Evolutionary conservation across 192 early-diverging fungal species (phyloP).

Genomic region (Coemansia sp.): DNA sequence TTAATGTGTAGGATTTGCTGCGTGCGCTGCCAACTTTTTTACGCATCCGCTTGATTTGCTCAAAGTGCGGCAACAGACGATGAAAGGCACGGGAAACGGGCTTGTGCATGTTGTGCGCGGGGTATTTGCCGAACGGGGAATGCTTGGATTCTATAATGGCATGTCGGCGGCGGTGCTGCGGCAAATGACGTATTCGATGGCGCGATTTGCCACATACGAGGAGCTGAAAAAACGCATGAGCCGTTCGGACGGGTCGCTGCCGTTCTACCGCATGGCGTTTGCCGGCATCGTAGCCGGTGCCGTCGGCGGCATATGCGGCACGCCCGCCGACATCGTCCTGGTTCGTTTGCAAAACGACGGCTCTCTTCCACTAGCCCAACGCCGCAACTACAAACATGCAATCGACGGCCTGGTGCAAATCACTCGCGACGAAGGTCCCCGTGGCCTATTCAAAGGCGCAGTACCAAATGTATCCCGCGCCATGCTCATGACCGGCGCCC

Average conservation of each 20-base stretch:
- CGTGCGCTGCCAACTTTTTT: constrained; percentile 57
- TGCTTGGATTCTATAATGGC: constrained; percentile 66
- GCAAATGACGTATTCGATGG: constrained; percentile 80
- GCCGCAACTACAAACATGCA: constrained; percentile 74
- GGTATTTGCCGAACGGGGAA: constrained; percentile 66
- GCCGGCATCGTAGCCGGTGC: constrained; percentile 45
- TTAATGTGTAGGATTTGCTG: constrained; percentile 41
- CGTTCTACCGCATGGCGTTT: constrained; percentile 46
- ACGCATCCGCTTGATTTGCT: constrained; percentile 83
- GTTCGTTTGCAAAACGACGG: constrained; percentile 83
- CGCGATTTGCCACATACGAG: constrained; percentile 77
- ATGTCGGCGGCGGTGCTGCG: constrained; percentile 71
- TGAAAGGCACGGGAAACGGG: constrained; percentile 55
- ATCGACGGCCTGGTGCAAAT: constrained; percentile 75
- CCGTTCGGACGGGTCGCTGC: constrained; percentile 48
- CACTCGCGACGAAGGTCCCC: constrained; percentile 70
- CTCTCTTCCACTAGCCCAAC: constrained; percentile 59
- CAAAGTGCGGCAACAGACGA: constrained; percentile 91
- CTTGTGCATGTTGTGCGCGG: constrained; percentile 67
- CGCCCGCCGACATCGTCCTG: constrained; percentile 79
- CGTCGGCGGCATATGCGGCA: constrained; percentile 69
- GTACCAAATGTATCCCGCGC: constrained; percentile 90
- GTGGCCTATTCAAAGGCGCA: constrained; percentile 82
- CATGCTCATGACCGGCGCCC: constrained; percentile 76
- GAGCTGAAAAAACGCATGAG: constrained; percentile 59